These are phyloP conservation scores for Penicillium longicatenatum DNA, from an alignment of 495 filamentous ascomycete genomes.

Conservation along the genomic window DNA sequence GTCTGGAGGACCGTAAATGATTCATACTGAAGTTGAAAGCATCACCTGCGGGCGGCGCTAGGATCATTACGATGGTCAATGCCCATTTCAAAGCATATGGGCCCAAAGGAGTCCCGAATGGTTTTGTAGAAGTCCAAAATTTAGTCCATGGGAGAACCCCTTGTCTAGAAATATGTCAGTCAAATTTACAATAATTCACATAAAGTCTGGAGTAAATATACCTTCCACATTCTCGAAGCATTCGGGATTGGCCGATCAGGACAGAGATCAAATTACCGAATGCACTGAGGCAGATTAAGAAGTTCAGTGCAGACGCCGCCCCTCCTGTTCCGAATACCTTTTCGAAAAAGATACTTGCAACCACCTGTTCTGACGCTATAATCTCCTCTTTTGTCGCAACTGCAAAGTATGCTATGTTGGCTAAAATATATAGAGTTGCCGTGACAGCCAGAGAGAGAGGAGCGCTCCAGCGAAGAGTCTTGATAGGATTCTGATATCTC, in stretches of 20 bases:
- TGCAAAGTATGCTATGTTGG: constrained; percentile 64
- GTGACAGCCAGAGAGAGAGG: constrained; percentile 52
- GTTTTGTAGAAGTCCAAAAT: constrained; percentile 65
- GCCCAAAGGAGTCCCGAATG: constrained; percentile 63
- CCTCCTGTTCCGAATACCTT: constrained; percentile 57
- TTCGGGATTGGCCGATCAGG: constrained; percentile 56
- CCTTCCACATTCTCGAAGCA: constrained; percentile 62
- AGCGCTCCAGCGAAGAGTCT: constrained; percentile 55
- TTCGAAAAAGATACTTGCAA: constrained; percentile 61
- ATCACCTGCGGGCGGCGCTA: constrained; percentile 67
- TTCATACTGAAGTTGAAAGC: constrained; percentile 61
- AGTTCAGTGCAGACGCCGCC: constrained; percentile 56
- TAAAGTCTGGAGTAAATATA: constrained; percentile 3
- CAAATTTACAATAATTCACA: neutral
- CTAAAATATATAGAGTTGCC: constrained; percentile 58
- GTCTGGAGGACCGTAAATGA: neutral
- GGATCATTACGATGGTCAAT: constrained; percentile 63
- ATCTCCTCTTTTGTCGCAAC: constrained; percentile 58
- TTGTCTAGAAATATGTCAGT: constrained; percentile 45
- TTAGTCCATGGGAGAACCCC: constrained; percentile 63
- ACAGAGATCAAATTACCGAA: constrained; percentile 66
- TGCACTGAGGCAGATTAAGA: constrained; percentile 62
- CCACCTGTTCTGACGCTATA: constrained; percentile 51
- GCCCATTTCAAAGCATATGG: constrained; percentile 61
- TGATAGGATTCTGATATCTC: constrained; percentile 53